Conservation (phyloP, 2,329 filamentous ascomycete genomes). For the Macrophomina phaseolina region DNA sequence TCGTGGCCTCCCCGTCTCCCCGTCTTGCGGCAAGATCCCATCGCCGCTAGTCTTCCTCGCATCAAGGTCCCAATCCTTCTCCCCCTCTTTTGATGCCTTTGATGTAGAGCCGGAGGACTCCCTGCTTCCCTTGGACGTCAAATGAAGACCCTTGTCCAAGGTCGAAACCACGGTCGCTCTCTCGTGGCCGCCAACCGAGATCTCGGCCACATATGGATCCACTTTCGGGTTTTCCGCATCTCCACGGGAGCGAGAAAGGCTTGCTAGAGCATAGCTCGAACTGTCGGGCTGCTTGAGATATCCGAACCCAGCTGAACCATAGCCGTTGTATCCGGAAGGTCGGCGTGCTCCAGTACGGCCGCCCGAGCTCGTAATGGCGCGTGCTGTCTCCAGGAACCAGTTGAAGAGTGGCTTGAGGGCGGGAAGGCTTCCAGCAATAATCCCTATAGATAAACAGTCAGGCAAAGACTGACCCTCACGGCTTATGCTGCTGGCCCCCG, state of each 20-base stretch:
- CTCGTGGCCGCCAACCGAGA: conserved; percentile 4
- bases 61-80: conserved; percentile 19
- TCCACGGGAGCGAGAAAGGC: conserved; percentile 3
- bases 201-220: conserved; percentile 20
- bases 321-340: conserved; percentile 4
- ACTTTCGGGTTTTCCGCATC: background rate
- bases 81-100: conserved; percentile 5
- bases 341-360: conserved; percentile 10
- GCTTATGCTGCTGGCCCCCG: too few relatives aligned
- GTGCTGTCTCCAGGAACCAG: conserved; percentile 39
- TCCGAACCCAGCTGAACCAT: conserved; percentile 6
- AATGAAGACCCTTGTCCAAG: background rate
- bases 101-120: background rate
- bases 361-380: conserved; percentile 31
- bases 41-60: conserved; percentile 22
- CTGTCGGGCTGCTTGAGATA: conserved; percentile 22
- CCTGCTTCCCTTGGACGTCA: conserved; percentile 1
- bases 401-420: conserved; percentile 46
- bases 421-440: conserved; percentile 51
- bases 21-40: conserved; percentile 7
- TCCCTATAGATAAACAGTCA: conserved; percentile 38
- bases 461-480: too few relatives aligned
- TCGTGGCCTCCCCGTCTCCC: background rate
- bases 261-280: conserved; percentile 13
- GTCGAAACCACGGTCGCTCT: background rate